phyloP scores from a whole-genome alignment of 2,329 filamentous ascomycete species.

The Arthrinium phaeospermum region DNA sequence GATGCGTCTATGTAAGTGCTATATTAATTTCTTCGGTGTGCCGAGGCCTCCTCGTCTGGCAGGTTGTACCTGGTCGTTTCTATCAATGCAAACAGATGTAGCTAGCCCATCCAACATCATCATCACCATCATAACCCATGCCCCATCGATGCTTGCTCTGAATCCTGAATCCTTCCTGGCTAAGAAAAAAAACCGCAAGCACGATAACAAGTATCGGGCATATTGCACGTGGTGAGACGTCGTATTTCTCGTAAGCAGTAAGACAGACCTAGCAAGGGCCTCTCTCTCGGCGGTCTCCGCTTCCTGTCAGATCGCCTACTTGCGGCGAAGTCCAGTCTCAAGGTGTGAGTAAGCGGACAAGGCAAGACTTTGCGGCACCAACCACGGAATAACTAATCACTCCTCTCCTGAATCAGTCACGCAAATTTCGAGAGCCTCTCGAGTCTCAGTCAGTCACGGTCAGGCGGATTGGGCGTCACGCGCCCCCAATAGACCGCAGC shows the following conservation, averaged over 20 bases:
- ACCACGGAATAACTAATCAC: background rate
- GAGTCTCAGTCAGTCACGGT: background rate
- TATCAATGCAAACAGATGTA: too few species aligned
- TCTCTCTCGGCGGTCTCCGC: background rate
- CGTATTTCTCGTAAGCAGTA: conserved; percentile 10
- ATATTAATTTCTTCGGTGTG: background rate
- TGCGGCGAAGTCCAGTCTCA: background rate
- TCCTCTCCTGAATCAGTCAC: background rate
- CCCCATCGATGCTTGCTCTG: background rate
- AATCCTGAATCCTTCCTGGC: conserved; percentile 7
- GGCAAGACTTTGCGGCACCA: conserved; percentile 3
- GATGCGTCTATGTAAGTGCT: conserved; percentile 1
- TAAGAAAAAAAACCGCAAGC: background rate
- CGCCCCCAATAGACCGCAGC: background rate
- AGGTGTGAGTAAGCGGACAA: conserved; percentile 7
- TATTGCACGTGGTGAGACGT: background rate
- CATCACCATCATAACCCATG: background rate
- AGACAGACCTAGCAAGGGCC: background rate
- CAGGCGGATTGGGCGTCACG: background rate
- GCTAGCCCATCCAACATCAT: background rate
- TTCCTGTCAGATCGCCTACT: background rate
- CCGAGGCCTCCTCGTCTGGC: background rate
- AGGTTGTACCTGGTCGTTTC: background rate
- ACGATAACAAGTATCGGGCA: background rate
- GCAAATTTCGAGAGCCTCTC: background rate